These are phyloP conservation scores for Taphrina confusa DNA, from an alignment of 1,139 yeast genomes.

Conservation along the genomic window DNA sequence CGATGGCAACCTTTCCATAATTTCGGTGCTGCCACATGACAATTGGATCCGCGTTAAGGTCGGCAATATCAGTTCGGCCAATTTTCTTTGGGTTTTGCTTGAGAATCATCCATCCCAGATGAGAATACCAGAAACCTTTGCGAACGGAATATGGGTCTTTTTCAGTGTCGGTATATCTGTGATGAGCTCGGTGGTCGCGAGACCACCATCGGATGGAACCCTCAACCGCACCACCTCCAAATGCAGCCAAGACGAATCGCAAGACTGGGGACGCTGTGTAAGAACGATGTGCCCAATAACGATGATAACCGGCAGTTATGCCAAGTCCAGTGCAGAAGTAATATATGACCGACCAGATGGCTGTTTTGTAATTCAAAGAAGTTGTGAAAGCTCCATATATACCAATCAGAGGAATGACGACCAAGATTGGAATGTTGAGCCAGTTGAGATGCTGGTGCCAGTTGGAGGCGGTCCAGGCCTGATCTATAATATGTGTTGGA, in stretches of 20 bases:
- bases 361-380: conserved; percentile 64
- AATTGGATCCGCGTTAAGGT: conserved; percentile 84
- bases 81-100: conserved; percentile 91
- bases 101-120: conserved; percentile 95
- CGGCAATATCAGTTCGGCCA: conserved; percentile 95
- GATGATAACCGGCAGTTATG: conserved; percentile 93
- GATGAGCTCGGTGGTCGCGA: conserved; percentile 95
- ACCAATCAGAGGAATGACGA: conserved; percentile 69
- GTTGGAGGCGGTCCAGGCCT: conserved; percentile 81
- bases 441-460: conserved; percentile 91
- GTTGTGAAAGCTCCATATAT: conserved; percentile 56
- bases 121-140: conserved; percentile 92
- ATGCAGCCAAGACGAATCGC: conserved; percentile 70
- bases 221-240: conserved; percentile 94
- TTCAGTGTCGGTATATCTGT: conserved; percentile 92
- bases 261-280: conserved; percentile 75
- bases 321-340: conserved; percentile 79
- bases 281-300: conserved; percentile 86
- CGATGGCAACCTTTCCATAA: conserved; percentile 67
- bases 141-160: conserved; percentile 98
- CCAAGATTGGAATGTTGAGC: conserved; percentile 81
- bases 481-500: conserved; percentile 67
- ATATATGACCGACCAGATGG: conserved; percentile 59
- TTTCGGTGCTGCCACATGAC: conserved; percentile 93
- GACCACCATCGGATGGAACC: conserved; percentile 99